Conservation (phyloP, 2,329 filamentous ascomycete species). For the Exophiala calicioides region DNA sequence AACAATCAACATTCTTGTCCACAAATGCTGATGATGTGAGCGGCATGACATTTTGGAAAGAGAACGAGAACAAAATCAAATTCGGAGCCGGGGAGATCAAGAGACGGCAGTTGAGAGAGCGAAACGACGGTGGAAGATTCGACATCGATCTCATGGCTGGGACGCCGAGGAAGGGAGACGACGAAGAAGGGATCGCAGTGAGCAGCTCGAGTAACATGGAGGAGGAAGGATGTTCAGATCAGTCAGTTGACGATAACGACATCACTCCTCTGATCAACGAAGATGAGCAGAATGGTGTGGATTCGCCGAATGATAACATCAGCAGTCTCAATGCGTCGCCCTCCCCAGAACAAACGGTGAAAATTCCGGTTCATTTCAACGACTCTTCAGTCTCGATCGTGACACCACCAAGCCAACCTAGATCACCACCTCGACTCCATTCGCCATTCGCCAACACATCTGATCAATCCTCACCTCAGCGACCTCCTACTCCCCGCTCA, state of each 20-base stretch:
- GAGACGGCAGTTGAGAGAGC: slow-evolving; percentile 14
- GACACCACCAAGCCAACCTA: slow-evolving; percentile 9
- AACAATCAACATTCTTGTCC: slow-evolving; percentile 25
- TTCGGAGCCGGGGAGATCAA: slow-evolving; percentile 25
- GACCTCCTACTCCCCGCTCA: slow-evolving; percentile 30
- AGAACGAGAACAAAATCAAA: slow-evolving; percentile 14
- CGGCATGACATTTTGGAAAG: slow-evolving; percentile 25
- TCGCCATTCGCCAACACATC: neutral
- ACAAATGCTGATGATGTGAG: slow-evolving; percentile 22
- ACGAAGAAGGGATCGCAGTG: slow-evolving; percentile 2
- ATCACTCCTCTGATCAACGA: neutral
- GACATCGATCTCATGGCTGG: slow-evolving; percentile 28
- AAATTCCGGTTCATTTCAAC: slow-evolving; percentile 24
- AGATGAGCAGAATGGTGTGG: neutral
- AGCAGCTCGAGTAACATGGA: neutral
- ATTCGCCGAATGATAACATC: neutral
- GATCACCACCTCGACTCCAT: neutral
- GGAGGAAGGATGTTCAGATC: no score
- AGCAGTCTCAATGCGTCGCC: slow-evolving; percentile 1
- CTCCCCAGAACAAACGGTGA: slow-evolving; percentile 13
- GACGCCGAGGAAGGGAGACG: slow-evolving; percentile 17
- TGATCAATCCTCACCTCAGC: slow-evolving; percentile 10
- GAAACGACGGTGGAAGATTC: slow-evolving; percentile 24
- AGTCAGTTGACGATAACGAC: neutral
- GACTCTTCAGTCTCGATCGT: slow-evolving; percentile 18